Evolutionary conservation across 352 stramenopile genomes (phyloP), one percentile per base, ranked within the genome.

Genomic region (Phytophthora sansomeana): DNA sequence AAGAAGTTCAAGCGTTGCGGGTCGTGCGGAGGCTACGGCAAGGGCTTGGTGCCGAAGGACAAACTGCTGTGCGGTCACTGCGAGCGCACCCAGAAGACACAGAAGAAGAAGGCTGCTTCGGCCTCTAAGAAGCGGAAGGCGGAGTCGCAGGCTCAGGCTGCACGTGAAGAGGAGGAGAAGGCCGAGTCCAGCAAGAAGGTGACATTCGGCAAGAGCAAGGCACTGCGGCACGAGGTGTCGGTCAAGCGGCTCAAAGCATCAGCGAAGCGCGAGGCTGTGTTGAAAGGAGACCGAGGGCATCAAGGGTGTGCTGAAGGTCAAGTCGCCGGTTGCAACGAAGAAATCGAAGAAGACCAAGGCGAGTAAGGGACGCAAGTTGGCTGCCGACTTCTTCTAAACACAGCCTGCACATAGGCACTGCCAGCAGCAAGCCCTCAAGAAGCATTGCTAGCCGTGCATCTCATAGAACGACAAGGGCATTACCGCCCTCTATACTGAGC

Each of bases 161-260:
- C 69, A 19, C 74, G 72, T 11, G 68, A 72, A 36, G 71, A 76
- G 13, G 57, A 70, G 21, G 60, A 68, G 47, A 67, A 80, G 33
- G 60, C 57, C 0, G 72, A 75, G 29, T 55, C 65, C 21, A 70
- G 69, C 38, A 94, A 92, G 71, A 93, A 92, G 50, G 87, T 96
- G 68, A 93, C 85, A 41, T 96, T 96, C 58, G 87, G 87, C 48
- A 96, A 92, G 79, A 93, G 88, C 73, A 92, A 92, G 58, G 79
- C 84, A 39, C 72, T 96, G 16, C 74, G 76, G 17, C 85, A 96
- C 53, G 81, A 87, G 35, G 69, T 93, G 32, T 96, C 87, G 44
- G 78, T 96, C 41, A 96, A 96, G 74, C 84, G 85, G 11, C 74
- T 96, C 16, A 91, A 89, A 58, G 87, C 87, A 32, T 94, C 83